Evolutionary conservation across 2,329 filamentous ascomycete genomes (phyloP).

Genomic region (Aspergillus niger): DNA sequence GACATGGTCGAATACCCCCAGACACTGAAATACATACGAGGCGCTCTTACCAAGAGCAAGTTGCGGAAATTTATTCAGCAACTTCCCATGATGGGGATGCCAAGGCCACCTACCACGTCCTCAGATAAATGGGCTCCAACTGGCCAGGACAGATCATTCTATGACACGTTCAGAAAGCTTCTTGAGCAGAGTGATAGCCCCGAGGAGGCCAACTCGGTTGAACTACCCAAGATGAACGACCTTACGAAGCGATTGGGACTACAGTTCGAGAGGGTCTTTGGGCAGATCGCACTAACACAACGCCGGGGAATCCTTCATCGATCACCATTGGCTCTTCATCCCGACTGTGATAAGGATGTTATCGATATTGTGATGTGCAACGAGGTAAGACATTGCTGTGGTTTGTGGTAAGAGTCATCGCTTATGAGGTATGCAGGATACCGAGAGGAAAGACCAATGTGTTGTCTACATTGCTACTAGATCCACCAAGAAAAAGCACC

Average conservation of each 20-base stretch:
- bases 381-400: slow-evolving; percentile 39
- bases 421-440: slow-evolving; percentile 24
- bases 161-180: slow-evolving; percentile 52
- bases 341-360: slow-evolving; percentile 36
- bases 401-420: neutral
- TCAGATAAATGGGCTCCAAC: slow-evolving; percentile 45
- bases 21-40: slow-evolving; percentile 76
- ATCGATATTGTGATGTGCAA: slow-evolving; percentile 63
- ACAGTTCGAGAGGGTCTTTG: slow-evolving; percentile 64
- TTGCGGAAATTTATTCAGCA: slow-evolving; percentile 60
- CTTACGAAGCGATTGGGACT: slow-evolving; percentile 60
- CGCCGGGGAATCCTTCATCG: slow-evolving; percentile 69
- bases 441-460: slow-evolving; percentile 27
- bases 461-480: slow-evolving; percentile 39
- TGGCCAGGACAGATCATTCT: slow-evolving; percentile 44
- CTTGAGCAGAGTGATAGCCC: slow-evolving; percentile 55
- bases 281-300: slow-evolving; percentile 69
- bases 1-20: slow-evolving; percentile 71
- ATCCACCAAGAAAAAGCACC: slow-evolving; percentile 35
- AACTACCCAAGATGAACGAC: slow-evolving; percentile 64
- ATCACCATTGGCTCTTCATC: slow-evolving; percentile 52
- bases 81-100: slow-evolving; percentile 36
- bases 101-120: slow-evolving; percentile 41
- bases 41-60: slow-evolving; percentile 67
- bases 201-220: slow-evolving; percentile 52